These are phyloP conservation scores for Bothriochloa decipiens DNA, from an alignment of 176 grass and related monocot species.

Conservation along the genomic window DNA sequence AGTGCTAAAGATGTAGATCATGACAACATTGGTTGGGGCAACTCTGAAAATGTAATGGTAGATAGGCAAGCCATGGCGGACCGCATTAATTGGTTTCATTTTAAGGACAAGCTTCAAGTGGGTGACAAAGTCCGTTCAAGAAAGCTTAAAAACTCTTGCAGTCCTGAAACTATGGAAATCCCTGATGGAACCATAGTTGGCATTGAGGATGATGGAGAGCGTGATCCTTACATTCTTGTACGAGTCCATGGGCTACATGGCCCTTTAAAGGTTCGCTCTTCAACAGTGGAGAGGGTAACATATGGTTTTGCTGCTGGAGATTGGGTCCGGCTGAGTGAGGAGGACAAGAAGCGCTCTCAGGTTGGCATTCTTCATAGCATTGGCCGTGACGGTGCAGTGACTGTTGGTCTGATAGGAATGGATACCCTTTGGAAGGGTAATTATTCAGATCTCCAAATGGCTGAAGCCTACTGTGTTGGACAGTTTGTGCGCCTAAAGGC, in stretches of 20 bases:
- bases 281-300: constrained; percentile 68
- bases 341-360: constrained; percentile 66
- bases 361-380: constrained; percentile 91
- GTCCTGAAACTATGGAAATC: constrained; percentile 75
- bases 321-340: constrained; percentile 82
- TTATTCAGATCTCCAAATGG: constrained; percentile 85
- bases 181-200: constrained; percentile 93
- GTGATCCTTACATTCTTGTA: constrained; percentile 69
- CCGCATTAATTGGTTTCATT: constrained; percentile 65
- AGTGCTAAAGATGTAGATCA: constrained; percentile 60
- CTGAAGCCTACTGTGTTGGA: constrained; percentile 76
- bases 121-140: constrained; percentile 79
- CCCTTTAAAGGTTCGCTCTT: constrained; percentile 70
- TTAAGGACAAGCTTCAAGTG: constrained; percentile 77
- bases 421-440: constrained; percentile 74
- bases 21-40: constrained; percentile 44
- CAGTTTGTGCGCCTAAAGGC: constrained; percentile 86
- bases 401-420: constrained; percentile 81
- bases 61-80: constrained; percentile 42
- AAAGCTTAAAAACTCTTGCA: constrained; percentile 79
- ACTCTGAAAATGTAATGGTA: constrained; percentile 40
- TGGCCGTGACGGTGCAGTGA: constrained; percentile 57
- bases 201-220: constrained; percentile 61
- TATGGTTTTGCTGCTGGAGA: constrained; percentile 78
- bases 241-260: constrained; percentile 72